These are phyloP conservation scores for Lactarius akahatsu DNA, from an alignment of 768 basidiomycete species.

Conservation along the genomic window DNA sequence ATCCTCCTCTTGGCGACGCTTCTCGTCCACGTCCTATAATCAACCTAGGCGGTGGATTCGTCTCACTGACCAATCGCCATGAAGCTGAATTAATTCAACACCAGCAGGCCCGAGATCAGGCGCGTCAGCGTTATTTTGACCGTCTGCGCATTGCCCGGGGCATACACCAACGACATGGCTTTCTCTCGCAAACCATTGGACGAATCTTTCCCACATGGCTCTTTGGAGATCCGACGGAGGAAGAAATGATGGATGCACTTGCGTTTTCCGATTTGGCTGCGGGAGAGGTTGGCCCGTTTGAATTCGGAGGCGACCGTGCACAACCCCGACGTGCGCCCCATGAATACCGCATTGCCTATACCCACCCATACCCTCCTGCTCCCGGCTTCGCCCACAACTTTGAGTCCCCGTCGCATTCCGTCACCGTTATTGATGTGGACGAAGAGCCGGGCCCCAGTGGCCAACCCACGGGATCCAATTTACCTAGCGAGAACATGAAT, in stretches of 20 bases:
- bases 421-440: slow-evolving; percentile 52
- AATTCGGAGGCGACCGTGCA: slow-evolving; percentile 7
- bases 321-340: slow-evolving; percentile 31
- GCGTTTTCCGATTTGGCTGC: slow-evolving; percentile 25
- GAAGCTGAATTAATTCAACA: slow-evolving; percentile 22
- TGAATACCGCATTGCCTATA: slow-evolving; percentile 59
- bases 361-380: slow-evolving; percentile 55
- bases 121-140: slow-evolving; percentile 21
- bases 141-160: slow-evolving; percentile 17
- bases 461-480: slow-evolving; percentile 31
- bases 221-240: slow-evolving; percentile 26
- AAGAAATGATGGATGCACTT: slow-evolving; percentile 27
- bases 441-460: slow-evolving; percentile 35
- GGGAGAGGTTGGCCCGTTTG: slow-evolving; percentile 5
- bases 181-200: slow-evolving; percentile 25
- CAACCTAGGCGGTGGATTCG: slow-evolving; percentile 64
- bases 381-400: slow-evolving; percentile 74
- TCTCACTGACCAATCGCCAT: slow-evolving; percentile 42
- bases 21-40: slow-evolving; percentile 60
- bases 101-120: slow-evolving; percentile 19
- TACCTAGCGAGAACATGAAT: slow-evolving; percentile 38
- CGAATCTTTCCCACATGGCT: slow-evolving; percentile 27
- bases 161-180: slow-evolving; percentile 24
- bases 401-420: slow-evolving; percentile 40
- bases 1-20: slow-evolving; percentile 40